These are phyloP conservation scores for Dovyalis caffra DNA, from an alignment of 345 rosid genomes.

Conservation along the genomic window DNA sequence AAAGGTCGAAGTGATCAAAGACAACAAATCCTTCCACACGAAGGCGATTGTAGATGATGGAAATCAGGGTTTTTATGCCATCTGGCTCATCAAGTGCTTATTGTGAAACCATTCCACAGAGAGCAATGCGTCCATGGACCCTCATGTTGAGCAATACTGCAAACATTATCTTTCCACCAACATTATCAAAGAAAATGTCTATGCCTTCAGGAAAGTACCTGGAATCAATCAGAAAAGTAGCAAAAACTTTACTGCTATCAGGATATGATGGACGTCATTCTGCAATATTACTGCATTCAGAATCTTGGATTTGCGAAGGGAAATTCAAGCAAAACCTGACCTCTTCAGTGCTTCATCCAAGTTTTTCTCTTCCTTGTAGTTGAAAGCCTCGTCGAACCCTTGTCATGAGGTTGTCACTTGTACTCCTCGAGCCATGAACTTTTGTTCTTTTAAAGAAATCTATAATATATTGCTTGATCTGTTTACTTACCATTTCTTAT, in stretches of 20 bases:
- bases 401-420: too few relatives aligned
- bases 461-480: too few relatives aligned
- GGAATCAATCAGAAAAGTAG: not conserved
- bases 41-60: not conserved
- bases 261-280: too few relatives aligned
- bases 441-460: too few relatives aligned
- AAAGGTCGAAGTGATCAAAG: not conserved
- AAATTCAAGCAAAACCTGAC: not conserved
- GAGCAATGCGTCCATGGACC: conserved; percentile 7
- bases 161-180: conserved; percentile 15
- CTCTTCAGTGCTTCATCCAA: conserved; percentile 10
- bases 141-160: conserved; percentile 14
- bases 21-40: conserved; percentile 7
- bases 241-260: too few relatives aligned
- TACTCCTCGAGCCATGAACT: too few relatives aligned
- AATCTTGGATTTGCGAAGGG: too few relatives aligned
- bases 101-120: conserved; percentile 17
- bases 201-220: conserved; percentile 16
- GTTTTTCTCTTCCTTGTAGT: not conserved
- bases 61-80: conserved; percentile 10
- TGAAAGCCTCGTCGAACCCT: too few relatives aligned
- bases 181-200: conserved; percentile 13
- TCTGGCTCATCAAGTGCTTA: not conserved
- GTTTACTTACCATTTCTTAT: too few relatives aligned
- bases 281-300: too few relatives aligned